Evolutionary conservation across 225 moss, liverwort and hornwort species (phyloP).

Genomic region (Bryum argenteum): DNA sequence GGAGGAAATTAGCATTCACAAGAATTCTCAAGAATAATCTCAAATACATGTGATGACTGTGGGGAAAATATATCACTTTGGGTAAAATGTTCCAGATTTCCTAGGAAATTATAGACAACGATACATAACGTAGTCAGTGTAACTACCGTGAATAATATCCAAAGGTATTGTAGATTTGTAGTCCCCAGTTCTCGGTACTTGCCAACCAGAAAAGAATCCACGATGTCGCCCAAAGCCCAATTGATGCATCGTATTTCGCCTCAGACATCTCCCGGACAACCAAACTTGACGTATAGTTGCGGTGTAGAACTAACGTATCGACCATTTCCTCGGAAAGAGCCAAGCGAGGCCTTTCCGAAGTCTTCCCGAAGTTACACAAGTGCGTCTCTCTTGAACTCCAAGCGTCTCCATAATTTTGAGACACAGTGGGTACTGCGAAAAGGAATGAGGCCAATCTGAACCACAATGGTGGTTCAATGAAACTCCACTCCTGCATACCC

Average conservation of each 20-base stretch:
- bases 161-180: not conserved
- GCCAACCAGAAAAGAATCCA: not conserved
- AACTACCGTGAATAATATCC: no score
- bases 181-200: not conserved
- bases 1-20: no score
- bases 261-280: not conserved
- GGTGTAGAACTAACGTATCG: conserved; percentile 10
- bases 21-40: no score
- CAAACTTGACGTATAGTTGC: not conserved
- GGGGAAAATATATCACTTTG: no score
- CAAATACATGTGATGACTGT: no score
- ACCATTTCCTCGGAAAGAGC: conserved; percentile 21
- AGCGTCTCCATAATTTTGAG: conserved; percentile 29
- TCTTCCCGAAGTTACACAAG: conserved; percentile 22
- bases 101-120: no score
- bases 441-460: conserved; percentile 39
- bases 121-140: no score
- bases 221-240: not conserved
- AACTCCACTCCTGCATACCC: conserved; percentile 27
- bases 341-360: conserved; percentile 21
- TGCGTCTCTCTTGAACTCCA: conserved; percentile 18
- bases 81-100: no score
- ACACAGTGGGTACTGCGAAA: conserved; percentile 31
- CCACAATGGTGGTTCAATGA: conserved; percentile 34
- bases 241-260: conserved; percentile 7